Evolutionary conservation across 176 grass and related monocot genomes (phyloP), one percentile per base, ranked within the genome.

Genomic region (Triticum turgidum): DNA sequence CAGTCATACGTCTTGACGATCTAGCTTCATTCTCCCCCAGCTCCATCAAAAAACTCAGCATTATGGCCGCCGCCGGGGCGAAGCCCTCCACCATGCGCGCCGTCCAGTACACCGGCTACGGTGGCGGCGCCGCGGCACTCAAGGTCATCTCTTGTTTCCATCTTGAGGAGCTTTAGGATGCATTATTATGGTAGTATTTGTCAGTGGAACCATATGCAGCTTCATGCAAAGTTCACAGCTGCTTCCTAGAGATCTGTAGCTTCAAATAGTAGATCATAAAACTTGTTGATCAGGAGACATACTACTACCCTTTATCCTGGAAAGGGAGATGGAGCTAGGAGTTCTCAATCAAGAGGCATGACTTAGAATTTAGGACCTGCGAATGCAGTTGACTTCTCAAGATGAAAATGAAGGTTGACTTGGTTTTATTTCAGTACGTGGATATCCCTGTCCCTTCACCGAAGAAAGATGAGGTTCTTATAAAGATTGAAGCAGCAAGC

Each of bases 401-500:
- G 24, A 30, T 30, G 29, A 1, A 47, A 47, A 47, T 54, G 14
- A 17, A 54, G 14, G 0, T 2, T 54, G 51, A 17, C 15, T 17
- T 56, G 52, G 52, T 37, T 17, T 41, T 52, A 7, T 15, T 80
- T 58, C 79, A 91, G 89, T 25, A 87, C 34, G 89, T 91, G 25
- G 69, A 91, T 17, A 80, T 91, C 66, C 86, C 89, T 6, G 42
- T 91, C 71, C 89, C 92, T 29, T 86, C 74, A 5, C 75, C 84
- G 2, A 94, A 89, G 69, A 91, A 91, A 73, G 70, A 91, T 81
- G 86, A 89, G 71, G 62, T 87, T 41, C 87, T 94, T 20, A 61
- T 93, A 72, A 91, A 84, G 76, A 58, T 94, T 35, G 41, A 89
- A 72, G 89, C 89, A 12, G 38, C 38, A 75, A 75, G 42, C 42